Conservation (phyloP, 2,329 filamentous ascomycete genomes). For the Xylariaceae sp. region DNA sequence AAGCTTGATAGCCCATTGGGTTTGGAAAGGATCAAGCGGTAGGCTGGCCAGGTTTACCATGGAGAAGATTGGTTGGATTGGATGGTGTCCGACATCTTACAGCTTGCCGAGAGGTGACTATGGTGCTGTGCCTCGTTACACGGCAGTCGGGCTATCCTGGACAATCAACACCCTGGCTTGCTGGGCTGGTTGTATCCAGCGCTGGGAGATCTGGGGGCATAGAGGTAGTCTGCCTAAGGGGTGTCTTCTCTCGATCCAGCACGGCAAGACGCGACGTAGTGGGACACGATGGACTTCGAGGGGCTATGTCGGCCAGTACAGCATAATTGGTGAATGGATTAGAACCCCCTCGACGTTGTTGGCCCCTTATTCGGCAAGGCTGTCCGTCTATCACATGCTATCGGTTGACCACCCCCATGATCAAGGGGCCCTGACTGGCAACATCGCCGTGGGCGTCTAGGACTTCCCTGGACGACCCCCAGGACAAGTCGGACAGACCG, state of each 20-base stretch:
- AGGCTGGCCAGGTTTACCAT: conserved; percentile 14
- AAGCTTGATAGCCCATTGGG: not conserved
- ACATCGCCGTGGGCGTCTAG: not conserved
- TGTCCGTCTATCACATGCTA: not conserved
- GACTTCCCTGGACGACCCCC: not conserved
- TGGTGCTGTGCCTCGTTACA: conserved; percentile 27
- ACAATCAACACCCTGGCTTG: conserved; percentile 17
- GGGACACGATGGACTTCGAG: conserved; percentile 15
- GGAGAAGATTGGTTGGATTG: conserved; percentile 24
- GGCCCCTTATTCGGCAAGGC: conserved; percentile 3
- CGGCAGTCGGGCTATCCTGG: conserved; percentile 27
- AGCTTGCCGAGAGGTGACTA: conserved; percentile 25
- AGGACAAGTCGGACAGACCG: conserved; percentile 8
- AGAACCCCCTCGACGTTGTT: not conserved
- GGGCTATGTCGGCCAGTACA: conserved; percentile 1
- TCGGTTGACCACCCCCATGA: not conserved
- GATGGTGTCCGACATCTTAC: conserved; percentile 23
- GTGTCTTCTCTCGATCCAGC: conserved; percentile 26
- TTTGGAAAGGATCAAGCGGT: conserved; percentile 1
- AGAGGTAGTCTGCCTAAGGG: conserved; percentile 18
- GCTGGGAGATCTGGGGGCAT: conserved; percentile 9
- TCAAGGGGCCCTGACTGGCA: conserved; percentile 3
- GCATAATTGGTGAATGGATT: not conserved
- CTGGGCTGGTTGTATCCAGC: conserved; percentile 8
- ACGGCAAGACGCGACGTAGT: conserved; percentile 13